Percentiles rank a stretch among this genome's conserved stretches.
These are phyloP conservation scores for Mortierella claussenii DNA, from an alignment of 192 early-diverging fungal species.

Conservation along the genomic window DNA sequence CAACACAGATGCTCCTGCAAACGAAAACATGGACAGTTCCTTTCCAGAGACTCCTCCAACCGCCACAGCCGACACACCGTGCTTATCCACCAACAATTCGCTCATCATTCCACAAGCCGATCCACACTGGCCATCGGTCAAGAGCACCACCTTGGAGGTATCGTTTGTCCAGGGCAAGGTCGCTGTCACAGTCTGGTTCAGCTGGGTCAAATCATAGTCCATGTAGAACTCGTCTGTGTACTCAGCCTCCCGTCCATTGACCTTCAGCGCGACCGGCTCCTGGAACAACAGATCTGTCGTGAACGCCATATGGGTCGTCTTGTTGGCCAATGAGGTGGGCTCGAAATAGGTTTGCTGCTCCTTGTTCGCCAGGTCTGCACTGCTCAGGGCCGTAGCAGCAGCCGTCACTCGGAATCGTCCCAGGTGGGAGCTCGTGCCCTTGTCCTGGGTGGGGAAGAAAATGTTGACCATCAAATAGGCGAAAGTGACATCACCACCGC, in stretches of 20 bases:
- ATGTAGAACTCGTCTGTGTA: slow-evolving; percentile 9
- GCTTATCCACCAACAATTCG: background rate
- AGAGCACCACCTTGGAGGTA: slow-evolving; percentile 9
- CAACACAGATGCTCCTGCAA: slow-evolving; percentile 4
- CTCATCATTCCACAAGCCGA: slow-evolving; percentile 22
- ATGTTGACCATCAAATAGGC: background rate
- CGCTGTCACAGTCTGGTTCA: background rate
- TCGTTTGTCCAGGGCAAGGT: slow-evolving; percentile 18
- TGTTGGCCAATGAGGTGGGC: background rate
- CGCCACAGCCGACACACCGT: slow-evolving; percentile 20
- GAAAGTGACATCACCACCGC: slow-evolving; percentile 10
- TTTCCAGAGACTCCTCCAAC: slow-evolving; percentile 5
- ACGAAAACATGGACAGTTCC: slow-evolving; percentile 19
- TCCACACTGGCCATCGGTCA: slow-evolving; percentile 33
- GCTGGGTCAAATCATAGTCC: background rate
- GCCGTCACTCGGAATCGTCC: slow-evolving; percentile 2
- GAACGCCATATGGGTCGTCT: background rate
- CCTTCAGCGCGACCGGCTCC: background rate
- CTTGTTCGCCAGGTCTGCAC: background rate
- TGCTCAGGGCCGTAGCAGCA: background rate
- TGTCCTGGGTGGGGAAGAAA: slow-evolving; percentile 17
- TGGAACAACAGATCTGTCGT: slow-evolving; percentile 13
- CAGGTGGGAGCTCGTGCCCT: background rate
- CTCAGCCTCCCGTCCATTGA: background rate
- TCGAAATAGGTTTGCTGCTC: background rate